Base-by-base conservation (phyloP, 129 eudicot species). In the Gnaphalium uliginosum region DNA sequence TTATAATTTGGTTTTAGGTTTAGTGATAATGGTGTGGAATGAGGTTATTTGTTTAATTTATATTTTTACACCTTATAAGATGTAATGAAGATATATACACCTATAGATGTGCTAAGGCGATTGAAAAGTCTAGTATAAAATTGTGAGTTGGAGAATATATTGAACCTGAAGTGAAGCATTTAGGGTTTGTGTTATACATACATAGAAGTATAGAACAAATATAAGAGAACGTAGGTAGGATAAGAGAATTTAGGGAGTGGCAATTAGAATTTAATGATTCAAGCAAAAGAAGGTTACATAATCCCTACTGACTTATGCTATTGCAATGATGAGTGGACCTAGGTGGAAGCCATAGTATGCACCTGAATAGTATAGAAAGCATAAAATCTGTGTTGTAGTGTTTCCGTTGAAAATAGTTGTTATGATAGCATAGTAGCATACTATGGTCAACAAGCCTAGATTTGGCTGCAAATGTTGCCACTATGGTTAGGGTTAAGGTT, bases 181-280 rank as follows among this genome's bases (percentile, higher is more conserved):
- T 75, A 43, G 43, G 71, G 79, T 43, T 63, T 75, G 71, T 75
- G 71, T 27, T 22, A 29, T 64, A 32, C 65, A 13, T 21, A 29
- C 23, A 65, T 50, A 6, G 25, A 15, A 66, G 27, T 15, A 30
- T 29, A 19, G 3, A 14, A 22, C 53, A 37, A 6, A 21, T 8
- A 17, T 25, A 37, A 2, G 6, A 23, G n/a, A 57, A 35, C 68
- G 14, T 33, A 14, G 22, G 68, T 72, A 11, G 32, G 17, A 9
- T 73, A 37, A 25, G n/a, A 29, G 11, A 17, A 18, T 4, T 7
- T 58, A 73, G 69, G 41, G 57, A 24, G 29, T 66, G 56, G 35
- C 37, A n/a, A 17, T 23, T 48, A 17, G 29, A 53, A 66, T 53
- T 46, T 60, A 46, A 3, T 3, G 5, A 53, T 33, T 57, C 39